Conservation (phyloP, 169 alveolate genomes). For the Sarcocystis neurona region DNA sequence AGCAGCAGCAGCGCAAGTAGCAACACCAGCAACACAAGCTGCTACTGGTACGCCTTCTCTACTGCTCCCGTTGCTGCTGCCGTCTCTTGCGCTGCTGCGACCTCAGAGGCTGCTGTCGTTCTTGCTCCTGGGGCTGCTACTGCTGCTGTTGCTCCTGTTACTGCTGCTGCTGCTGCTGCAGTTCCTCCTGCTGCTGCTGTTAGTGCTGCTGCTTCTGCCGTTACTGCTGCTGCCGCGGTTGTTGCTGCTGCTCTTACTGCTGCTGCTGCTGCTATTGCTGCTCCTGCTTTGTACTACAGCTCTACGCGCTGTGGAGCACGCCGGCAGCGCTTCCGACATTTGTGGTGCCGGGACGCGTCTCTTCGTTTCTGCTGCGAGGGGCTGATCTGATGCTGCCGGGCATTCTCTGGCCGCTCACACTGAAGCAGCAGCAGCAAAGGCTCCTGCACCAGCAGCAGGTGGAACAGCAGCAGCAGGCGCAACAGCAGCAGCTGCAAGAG, state of each 20-base stretch:
- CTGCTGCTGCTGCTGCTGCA: background rate
- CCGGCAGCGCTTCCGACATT: slow-evolving; percentile 54
- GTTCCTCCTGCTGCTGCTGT: too few species aligned
- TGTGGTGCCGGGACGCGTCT: slow-evolving; percentile 46
- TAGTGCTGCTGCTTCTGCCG: background rate
- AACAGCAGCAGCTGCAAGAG: background rate
- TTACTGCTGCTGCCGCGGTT: background rate
- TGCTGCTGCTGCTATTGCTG: slow-evolving; percentile 12
- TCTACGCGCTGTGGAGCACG: slow-evolving; percentile 55
- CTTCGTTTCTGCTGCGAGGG: slow-evolving; percentile 50
- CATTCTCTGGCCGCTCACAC: slow-evolving; percentile 32
- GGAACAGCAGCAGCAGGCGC: too few species aligned
- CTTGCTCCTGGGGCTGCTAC: background rate
- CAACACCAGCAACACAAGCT: too few species aligned
- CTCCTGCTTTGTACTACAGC: slow-evolving; percentile 26
- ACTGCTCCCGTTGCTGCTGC: background rate
- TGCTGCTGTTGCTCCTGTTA: background rate
- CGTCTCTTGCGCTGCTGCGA: background rate
- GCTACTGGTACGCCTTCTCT: too few species aligned
- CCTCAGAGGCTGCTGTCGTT: background rate
- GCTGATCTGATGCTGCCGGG: slow-evolving; percentile 67
- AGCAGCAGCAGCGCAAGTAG: too few species aligned
- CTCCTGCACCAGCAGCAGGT: background rate
- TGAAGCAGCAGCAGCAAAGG: background rate
- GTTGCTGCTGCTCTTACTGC: background rate